Evolutionary conservation across 2,329 filamentous ascomycete genomes (phyloP), one percentile per base, ranked within the genome.

Genomic region (Aspergillus sp.): DNA sequence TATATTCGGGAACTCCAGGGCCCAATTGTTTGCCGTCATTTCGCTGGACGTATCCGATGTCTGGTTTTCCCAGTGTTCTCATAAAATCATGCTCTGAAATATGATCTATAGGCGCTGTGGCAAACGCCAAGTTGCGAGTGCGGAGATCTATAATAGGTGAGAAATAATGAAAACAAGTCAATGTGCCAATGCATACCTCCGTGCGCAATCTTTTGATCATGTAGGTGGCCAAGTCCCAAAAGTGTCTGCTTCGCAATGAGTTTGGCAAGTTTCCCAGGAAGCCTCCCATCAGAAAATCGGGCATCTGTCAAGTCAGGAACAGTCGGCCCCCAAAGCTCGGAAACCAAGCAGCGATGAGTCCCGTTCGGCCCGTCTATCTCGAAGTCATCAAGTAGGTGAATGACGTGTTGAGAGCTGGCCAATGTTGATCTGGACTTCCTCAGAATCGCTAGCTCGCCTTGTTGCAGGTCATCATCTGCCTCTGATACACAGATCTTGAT

Each of bases 341-440:
- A 67, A 5, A 79, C 70, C 0, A 79, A 59, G 57, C 76, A 80
- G n/a, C 65, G 56, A 55, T 80, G 76, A 2, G 29, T 63, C 10
- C 77, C 75, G 60, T 80, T 80, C 5, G 75, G 75, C 9, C 77
- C 75, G 2, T 58, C 40, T 42, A 74, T 46, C 6, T 69, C 34
- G 34, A 79, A 78, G 16, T 63, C 20, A 54, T 76, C 69, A 20
- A 72, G 52, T 19, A 77, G 41, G 19, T 55, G 63, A 36, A 74
- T 67, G 10, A 76, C 34, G 63, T 76, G 58, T 32, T 53, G 53
- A 16, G 45, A 53, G 19, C 55, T 58, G 20, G 57, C 38, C 13
- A 61, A 38, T 41, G 29, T n/a, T 34, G 58, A 58, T 45, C 49
- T 16, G 17, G 63, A 13, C 23, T 50, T 20, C 19, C 55, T 55